phyloP scores from a whole-genome alignment of 2,329 filamentous ascomycete species.

The Pezicula neosporulosa region DNA sequence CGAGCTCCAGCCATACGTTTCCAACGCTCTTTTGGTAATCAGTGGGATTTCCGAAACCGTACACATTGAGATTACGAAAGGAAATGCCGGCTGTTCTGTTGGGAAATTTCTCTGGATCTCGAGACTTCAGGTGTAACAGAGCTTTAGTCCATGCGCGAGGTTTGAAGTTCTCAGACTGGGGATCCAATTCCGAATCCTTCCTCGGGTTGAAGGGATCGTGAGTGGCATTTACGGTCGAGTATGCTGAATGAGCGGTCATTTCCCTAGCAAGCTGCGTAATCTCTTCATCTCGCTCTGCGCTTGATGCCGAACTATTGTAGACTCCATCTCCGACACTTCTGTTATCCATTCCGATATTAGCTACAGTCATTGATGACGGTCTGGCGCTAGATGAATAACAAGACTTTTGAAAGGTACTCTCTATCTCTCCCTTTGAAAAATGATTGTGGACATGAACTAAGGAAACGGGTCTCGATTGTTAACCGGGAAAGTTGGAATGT shows the following conservation, averaged over 20 bases:
- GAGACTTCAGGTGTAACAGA: conserved; percentile 47
- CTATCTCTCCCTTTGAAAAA: neutral
- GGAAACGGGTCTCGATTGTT: too few species aligned
- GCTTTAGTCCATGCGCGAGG: conserved; percentile 55
- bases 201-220: conserved; percentile 43
- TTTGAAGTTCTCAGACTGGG: conserved; percentile 45
- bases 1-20: conserved; percentile 40
- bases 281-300: neutral
- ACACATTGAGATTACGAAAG: conserved; percentile 18
- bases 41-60: conserved; percentile 19
- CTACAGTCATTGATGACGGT: neutral
- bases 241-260: neutral
- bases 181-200: conserved; percentile 47
- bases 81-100: conserved; percentile 16
- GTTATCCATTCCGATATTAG: neutral
- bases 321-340: neutral
- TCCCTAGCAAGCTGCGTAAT: neutral
- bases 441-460: too few species aligned
- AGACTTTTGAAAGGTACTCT: neutral
- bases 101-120: conserved; percentile 37
- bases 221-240: neutral
- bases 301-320: neutral
- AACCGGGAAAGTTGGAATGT: too few species aligned
- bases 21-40: conserved; percentile 25
- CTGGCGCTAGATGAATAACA: neutral